Evolutionary conservation across 129 eudicot genomes (phyloP).

Genomic region (Tanacetum coccineum): DNA sequence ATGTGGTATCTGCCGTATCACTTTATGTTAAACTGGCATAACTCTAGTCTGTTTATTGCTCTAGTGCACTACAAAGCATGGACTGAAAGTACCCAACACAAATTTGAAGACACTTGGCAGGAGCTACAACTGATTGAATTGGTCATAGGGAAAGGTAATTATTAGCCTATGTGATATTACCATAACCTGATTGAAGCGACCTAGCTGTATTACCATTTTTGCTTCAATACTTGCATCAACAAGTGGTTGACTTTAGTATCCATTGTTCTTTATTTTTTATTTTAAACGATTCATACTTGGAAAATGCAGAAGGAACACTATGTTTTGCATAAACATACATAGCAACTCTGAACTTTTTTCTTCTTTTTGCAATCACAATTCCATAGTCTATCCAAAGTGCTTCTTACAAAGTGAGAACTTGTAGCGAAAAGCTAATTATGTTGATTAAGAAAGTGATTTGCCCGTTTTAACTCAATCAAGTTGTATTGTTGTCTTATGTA

Average conservation of each 20-base stretch:
- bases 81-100: slow-evolving; percentile 93
- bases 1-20: neutral
- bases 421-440: neutral
- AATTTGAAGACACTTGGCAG: slow-evolving; percentile 98
- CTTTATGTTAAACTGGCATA: slow-evolving; percentile 16
- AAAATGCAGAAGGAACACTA: neutral
- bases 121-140: slow-evolving; percentile 79
- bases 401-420: slow-evolving; percentile 1
- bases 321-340: neutral
- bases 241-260: slow-evolving; percentile 4
- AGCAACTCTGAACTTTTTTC: too few relatives aligned
- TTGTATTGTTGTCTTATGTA: neutral
- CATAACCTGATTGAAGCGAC: slow-evolving; percentile 1
- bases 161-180: neutral
- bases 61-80: slow-evolving; percentile 96
- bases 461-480: neutral
- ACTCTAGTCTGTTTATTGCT: slow-evolving; percentile 20
- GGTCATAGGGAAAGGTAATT: slow-evolving; percentile 85
- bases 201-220: neutral
- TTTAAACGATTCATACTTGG: slow-evolving; percentile 1
- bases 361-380: neutral
- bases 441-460: neutral
- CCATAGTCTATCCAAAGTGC: neutral
- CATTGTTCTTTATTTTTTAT: neutral
- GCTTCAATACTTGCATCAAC: neutral